Percentiles rank a stretch among this genome's conserved stretches.
Conservation (phyloP, 306 rosid genomes). For the Casuarina cunninghamiana region DNA sequence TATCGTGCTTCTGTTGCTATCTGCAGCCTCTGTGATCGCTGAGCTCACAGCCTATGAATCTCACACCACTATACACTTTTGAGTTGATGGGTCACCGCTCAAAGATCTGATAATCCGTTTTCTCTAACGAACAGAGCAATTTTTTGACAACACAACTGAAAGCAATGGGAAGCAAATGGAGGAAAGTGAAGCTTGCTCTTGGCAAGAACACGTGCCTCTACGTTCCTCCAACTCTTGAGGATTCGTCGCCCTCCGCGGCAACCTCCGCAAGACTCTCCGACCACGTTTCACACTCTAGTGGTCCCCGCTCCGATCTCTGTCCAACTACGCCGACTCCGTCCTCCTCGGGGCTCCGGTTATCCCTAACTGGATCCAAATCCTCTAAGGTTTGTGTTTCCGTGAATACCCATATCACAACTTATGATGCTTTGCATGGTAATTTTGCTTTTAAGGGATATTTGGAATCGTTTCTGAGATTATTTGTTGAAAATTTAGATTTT, state of each 20-base stretch:
- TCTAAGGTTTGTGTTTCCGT: constrained; percentile 62
- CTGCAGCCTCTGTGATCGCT: constrained; percentile 17
- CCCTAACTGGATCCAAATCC: constrained; percentile 57
- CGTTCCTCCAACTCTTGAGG: constrained; percentile 51
- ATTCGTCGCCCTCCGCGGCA: constrained; percentile 35
- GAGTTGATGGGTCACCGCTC: constrained; percentile 26
- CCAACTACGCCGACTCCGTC: constrained; percentile 61
- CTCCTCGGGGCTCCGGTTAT: constrained; percentile 51
- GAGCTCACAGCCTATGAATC: constrained; percentile 14
- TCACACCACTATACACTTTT: constrained; percentile 23
- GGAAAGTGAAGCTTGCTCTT: constrained; percentile 72
- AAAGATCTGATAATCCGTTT: constrained; percentile 28
- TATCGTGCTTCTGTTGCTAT: neutral
- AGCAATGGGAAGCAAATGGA: constrained; percentile 79
- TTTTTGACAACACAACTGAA: neutral
- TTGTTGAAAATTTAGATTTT: neutral
- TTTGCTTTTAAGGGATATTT: neutral
- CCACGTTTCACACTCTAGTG: constrained; percentile 33
- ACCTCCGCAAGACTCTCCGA: constrained; percentile 35
- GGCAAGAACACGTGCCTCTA: constrained; percentile 57
- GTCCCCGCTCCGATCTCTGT: constrained; percentile 34
- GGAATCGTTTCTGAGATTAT: neutral
- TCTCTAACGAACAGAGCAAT: neutral
- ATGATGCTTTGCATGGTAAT: neutral
- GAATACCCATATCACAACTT: constrained; percentile 10